phyloP scores from a whole-genome alignment of 441 rosid genomes.

The Pelargonium cotyledonis region DNA sequence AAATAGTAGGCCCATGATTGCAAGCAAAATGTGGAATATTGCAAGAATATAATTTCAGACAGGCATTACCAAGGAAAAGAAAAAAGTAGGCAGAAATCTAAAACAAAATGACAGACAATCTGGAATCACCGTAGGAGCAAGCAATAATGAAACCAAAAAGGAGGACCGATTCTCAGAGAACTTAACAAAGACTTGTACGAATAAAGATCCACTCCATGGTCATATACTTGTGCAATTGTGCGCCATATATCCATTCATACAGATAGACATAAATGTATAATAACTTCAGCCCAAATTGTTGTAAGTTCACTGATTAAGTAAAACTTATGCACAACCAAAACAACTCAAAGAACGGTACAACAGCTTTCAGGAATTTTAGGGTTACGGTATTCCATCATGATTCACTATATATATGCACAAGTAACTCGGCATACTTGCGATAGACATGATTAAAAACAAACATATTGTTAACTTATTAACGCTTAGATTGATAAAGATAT shows the following conservation, averaged over 20 bases:
- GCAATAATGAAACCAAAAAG: background rate
- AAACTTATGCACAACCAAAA: background rate
- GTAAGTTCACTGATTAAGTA: background rate
- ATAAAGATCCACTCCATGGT: background rate
- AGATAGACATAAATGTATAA: background rate
- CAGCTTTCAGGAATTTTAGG: background rate
- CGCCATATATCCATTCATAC: background rate
- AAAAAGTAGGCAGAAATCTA: slow-evolving; percentile 10
- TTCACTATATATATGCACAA: no score
- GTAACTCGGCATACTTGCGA: no score
- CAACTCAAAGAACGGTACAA: background rate
- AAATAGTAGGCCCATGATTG: background rate
- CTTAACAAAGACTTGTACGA: background rate
- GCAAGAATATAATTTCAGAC: background rate
- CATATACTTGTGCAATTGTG: background rate
- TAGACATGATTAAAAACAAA: no score
- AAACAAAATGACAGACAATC: background rate
- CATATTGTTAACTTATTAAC: background rate
- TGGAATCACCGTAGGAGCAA: slow-evolving; percentile 8
- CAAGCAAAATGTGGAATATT: slow-evolving; percentile 3
- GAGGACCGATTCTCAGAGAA: background rate
- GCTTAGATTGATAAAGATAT: background rate
- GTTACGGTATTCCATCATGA: background rate
- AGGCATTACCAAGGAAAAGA: slow-evolving; percentile 2
- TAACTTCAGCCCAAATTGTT: background rate